A percentile compares a stretch with the other conserved stretches of the same genome.
Evolutionary conservation across 352 stramenopile species (phyloP).

Genomic region (Phytopythium vexans): DNA sequence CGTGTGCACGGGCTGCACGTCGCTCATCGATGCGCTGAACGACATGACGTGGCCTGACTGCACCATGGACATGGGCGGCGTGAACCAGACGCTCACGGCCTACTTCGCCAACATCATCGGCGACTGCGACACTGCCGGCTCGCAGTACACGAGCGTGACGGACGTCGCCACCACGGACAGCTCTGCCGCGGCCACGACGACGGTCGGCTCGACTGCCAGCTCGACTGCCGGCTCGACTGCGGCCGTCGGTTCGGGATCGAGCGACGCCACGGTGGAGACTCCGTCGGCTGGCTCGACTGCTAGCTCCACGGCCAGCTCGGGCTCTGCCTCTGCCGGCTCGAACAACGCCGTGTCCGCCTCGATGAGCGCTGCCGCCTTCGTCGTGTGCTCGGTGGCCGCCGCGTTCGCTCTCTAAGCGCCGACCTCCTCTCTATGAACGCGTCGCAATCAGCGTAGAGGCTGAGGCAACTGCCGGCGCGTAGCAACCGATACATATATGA

Average conservation of each 20-base stretch:
- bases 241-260: not conserved
- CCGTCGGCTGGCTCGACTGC: not conserved
- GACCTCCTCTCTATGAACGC: too few species aligned
- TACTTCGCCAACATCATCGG: constrained; percentile 18
- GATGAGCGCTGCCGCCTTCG: constrained; percentile 1
- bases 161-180: not conserved
- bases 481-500: too few species aligned
- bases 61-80: constrained; percentile 12
- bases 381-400: constrained; percentile 1
- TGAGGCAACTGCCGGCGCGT: too few species aligned
- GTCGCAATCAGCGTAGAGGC: too few species aligned
- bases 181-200: not conserved
- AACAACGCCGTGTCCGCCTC: not conserved
- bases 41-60: constrained; percentile 14
- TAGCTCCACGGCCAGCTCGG: constrained; percentile 1
- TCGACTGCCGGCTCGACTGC: not conserved
- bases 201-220: not conserved
- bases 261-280: constrained; percentile 5
- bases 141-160: constrained; percentile 4
- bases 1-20: constrained; percentile 12
- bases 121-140: constrained; percentile 6
- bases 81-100: constrained; percentile 12
- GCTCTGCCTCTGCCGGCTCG: not conserved
- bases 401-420: constrained; percentile 5
- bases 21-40: constrained; percentile 8